Base-by-base conservation (phyloP, 768 basidiomycete genomes). In the Suillus ampliporus region DNA sequence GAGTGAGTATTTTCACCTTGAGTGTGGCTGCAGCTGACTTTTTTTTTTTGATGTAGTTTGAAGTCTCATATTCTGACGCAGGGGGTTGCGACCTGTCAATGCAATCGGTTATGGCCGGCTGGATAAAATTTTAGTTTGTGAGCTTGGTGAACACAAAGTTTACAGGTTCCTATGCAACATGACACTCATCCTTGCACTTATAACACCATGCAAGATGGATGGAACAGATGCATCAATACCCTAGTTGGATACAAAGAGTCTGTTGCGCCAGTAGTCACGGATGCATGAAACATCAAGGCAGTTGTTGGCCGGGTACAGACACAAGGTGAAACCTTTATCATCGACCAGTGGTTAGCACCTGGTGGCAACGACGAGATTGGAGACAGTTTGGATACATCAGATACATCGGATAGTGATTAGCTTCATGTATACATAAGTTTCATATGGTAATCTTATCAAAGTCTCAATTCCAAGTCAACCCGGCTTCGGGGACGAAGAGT, bases 401-500 rank as follows among this genome's bases (percentile, higher is more conserved):
- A 44, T 44, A 23, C 46, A 21, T 44, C n/a, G 11, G n/a, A 44
- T 44, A 44, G n/a, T 47, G 46, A 26, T 47, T 47, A 47, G 46
- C 9, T 3, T 47, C 23, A 47, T 47, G 46, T 47, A 47, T 23
- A 47, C 31, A 31, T 31, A 31, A 31, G 31, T 31, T 31, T 31
- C 31, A 31, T 31, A 31, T 31, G 31, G 31, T 31, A 31, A 31
- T 78, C 86, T 85, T 51, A 94, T 80, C 14, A 90, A 71, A 7
- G 89, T 91, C 74, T 92, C 91, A n/a, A 88, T 76, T 14, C 68
- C 50, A 19, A 82, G 80, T 46, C 72, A 67, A 40, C 58, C 46
- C 15, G 5, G 34, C 15, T 26, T 17, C 4, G 6, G 7, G 2
- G 11, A 48, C 11, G 37, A 17, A 52, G 89, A 91, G 68, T 85